These are phyloP conservation scores for Alternaria hordeiaustralica DNA, from an alignment of 2,329 filamentous ascomycete species.

Conservation along the genomic window DNA sequence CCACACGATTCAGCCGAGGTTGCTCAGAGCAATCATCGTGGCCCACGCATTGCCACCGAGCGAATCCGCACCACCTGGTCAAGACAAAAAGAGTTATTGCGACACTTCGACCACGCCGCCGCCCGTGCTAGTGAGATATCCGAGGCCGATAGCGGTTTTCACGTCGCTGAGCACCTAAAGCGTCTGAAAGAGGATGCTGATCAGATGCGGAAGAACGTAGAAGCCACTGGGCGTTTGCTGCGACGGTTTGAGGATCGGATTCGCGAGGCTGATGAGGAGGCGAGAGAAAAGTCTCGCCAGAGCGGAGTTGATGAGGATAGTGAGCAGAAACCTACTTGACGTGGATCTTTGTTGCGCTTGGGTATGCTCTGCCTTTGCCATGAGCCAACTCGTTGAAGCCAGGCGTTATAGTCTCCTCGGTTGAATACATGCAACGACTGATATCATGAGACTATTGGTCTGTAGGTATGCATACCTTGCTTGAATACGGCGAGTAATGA, in stretches of 20 bases:
- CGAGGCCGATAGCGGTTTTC: slow-evolving; percentile 3
- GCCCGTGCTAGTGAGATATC: slow-evolving; percentile 1
- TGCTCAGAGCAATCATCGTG: neutral
- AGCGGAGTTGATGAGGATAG: neutral
- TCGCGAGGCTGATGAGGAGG: slow-evolving; percentile 13
- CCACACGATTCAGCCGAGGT: neutral
- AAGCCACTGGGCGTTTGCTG: slow-evolving; percentile 23
- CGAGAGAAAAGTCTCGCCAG: neutral
- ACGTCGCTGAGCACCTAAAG: neutral
- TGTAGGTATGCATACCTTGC: neutral
- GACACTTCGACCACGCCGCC: slow-evolving; percentile 2
- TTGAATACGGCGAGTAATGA: neutral
- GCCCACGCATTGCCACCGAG: slow-evolving; percentile 8
- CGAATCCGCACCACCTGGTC: slow-evolving; percentile 11
- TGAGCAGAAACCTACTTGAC: neutral
- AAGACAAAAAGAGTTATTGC: slow-evolving; percentile 12
- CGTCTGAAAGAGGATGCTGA: slow-evolving; percentile 3
- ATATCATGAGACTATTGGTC: neutral
- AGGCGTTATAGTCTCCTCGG: neutral
- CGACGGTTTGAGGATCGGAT: slow-evolving; percentile 22
- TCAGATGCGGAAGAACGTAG: slow-evolving; percentile 12
- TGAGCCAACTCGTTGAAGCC: neutral
- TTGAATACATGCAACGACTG: neutral
- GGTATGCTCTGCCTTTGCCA: neutral
- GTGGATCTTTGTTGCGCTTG: neutral